phyloP scores from a whole-genome alignment of 164 flowering plant genomes.

The Chimonanthus praecox region DNA sequence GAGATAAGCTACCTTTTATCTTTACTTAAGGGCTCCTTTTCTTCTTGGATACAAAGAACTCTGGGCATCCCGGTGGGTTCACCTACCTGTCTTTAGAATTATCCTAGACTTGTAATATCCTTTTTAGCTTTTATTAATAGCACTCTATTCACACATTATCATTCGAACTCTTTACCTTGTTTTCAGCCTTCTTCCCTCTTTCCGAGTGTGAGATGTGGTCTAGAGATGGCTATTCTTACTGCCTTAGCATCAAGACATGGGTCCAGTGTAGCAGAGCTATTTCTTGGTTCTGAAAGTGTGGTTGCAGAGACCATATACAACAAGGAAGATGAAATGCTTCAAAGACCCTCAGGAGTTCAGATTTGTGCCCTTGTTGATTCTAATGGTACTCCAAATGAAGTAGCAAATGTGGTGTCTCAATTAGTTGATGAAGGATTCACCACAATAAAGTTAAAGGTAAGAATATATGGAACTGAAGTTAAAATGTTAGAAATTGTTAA shows the following conservation, averaged over 20 bases:
- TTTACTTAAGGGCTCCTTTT: slow-evolving; percentile 58
- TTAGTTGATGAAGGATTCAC: slow-evolving; percentile 83
- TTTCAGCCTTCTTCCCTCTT: slow-evolving; percentile 62
- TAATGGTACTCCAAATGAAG: slow-evolving; percentile 61
- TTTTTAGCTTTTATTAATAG: background rate
- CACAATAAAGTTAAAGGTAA: slow-evolving; percentile 81
- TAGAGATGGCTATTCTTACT: slow-evolving; percentile 92
- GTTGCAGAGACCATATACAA: slow-evolving; percentile 12
- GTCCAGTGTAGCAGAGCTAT: slow-evolving; percentile 44
- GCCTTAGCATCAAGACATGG: slow-evolving; percentile 63
- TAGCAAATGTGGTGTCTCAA: slow-evolving; percentile 45
- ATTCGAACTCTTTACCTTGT: slow-evolving; percentile 3
- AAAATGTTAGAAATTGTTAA: background rate
- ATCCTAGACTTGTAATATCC: background rate
- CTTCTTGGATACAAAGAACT: slow-evolving; percentile 72
- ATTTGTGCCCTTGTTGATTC: slow-evolving; percentile 88
- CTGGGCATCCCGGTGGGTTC: slow-evolving; percentile 63
- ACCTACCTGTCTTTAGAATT: background rate
- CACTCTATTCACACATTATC: background rate
- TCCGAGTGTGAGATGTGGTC: slow-evolving; percentile 93
- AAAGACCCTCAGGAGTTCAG: slow-evolving; percentile 29
- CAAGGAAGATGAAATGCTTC: slow-evolving; percentile 18
- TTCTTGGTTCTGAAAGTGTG: slow-evolving; percentile 19
- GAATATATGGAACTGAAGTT: background rate
- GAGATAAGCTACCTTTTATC: slow-evolving; percentile 42